Conservation (phyloP, 768 basidiomycete species). For the Auricularia cornea region DNA sequence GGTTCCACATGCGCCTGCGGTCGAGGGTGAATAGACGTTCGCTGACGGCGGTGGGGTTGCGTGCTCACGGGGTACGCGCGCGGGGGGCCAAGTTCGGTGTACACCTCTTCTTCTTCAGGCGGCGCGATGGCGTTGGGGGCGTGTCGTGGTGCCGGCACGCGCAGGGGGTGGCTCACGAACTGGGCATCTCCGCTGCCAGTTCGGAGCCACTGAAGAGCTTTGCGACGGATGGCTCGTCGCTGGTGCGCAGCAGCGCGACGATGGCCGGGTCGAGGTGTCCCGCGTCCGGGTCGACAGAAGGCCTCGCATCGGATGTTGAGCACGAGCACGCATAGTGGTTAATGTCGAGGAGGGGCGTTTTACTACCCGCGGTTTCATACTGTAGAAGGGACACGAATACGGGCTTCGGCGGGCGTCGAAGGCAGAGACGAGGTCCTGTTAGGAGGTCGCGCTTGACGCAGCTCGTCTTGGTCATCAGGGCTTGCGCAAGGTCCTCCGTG, state of each 20-base stretch:
- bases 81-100: conserved; percentile 52
- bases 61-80: conserved; percentile 78
- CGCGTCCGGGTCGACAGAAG: conserved; percentile 65
- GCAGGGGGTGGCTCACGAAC: conserved; percentile 70
- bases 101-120: conserved; percentile 45
- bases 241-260: conserved; percentile 66
- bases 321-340: conserved; percentile 76
- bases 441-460: conserved; percentile 78
- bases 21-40: conserved; percentile 59
- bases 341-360: conserved; percentile 54
- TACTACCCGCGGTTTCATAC: not conserved
- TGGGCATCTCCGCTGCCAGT: conserved; percentile 74
- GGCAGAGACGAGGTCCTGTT: conserved; percentile 59
- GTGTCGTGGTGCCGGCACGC: conserved; percentile 53
- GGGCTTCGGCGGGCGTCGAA: conserved; percentile 71
- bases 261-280: conserved; percentile 77
- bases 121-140: conserved; percentile 8
- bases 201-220: conserved; percentile 83
- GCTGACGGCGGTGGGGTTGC: conserved; percentile 64
- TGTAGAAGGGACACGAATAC: conserved; percentile 31
- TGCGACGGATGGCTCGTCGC: conserved; percentile 61
- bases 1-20: conserved; percentile 57
- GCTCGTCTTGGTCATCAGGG: conserved; percentile 79
- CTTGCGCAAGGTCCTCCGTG: conserved; percentile 76
- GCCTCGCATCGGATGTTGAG: conserved; percentile 64